Base-by-base conservation (phyloP, 257 asterid species). In the Capsicum baccatum region DNA sequence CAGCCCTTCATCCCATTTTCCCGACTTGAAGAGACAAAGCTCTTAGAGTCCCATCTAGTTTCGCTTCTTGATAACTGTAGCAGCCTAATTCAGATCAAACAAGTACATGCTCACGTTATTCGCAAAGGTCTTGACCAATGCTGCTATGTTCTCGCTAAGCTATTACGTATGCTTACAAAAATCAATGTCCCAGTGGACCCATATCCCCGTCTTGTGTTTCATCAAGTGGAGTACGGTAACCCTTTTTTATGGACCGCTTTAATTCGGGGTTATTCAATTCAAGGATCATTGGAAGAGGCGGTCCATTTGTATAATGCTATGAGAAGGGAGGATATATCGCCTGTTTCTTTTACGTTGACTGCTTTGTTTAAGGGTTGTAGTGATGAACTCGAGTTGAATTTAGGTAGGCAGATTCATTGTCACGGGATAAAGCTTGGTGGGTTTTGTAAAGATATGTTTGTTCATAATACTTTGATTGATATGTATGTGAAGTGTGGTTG, bases 191-290 rank as follows among this genome's bases (percentile, higher is more conserved):
- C 97, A 0, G 84, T 90, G 88, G 87, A 84, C 42, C 76, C 90
- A 47, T 94, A 96, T 68, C 95, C 94, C 12, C 86, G 80, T 58
- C 52, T 82, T 9, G 86, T 93, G 55, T 93, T 93, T 69, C 73
- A 91, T 58, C 93, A 91, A 87, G 94, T 93, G 54, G 88, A 83
- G 1, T 81, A 78, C 74, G 95, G 94, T 2, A 96, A 92, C 80
- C 94, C 97, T 16, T 96, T 96, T 84, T 87, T 94, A 37, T 96
- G 89, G 86, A 93, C 98, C 2, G 93, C 99, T 58, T 79, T 95
- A 80, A 93, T 95, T 10, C 92, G 97, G 56, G 96, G 98, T 0
- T 92, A 83, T 85, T 59, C 88, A 70, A 60, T 58, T 48, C 95
- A 93, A 64, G 92, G 92, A 37, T 37, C 79, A 79, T 47, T 90